phyloP scores from a whole-genome alignment of 1,139 yeast genomes.

The Saccharomycopsis phalli region DNA sequence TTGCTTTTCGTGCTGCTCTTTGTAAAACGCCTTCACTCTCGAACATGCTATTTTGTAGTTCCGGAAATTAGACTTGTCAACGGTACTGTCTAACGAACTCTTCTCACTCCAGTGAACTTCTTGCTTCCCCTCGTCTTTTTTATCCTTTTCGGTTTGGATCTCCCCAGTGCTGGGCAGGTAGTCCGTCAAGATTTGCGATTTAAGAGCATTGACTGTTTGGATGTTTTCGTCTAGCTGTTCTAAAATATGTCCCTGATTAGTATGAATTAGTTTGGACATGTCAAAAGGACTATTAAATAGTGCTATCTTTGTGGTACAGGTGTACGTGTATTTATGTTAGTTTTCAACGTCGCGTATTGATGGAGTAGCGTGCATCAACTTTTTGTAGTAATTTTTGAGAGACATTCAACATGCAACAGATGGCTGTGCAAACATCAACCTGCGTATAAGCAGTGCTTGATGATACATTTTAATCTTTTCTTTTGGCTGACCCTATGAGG shows the following conservation, averaged over 20 bases:
- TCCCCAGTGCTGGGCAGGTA: neutral
- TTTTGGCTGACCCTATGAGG: too few species aligned
- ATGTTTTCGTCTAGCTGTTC: slow-evolving; percentile 20
- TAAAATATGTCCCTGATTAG: slow-evolving; percentile 19
- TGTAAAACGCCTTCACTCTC: slow-evolving; percentile 56
- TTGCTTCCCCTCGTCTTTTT: neutral
- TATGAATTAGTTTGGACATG: slow-evolving; percentile 15
- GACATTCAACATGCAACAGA: too few species aligned
- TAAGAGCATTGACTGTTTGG: slow-evolving; percentile 19
- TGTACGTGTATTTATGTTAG: too few species aligned
- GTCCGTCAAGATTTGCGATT: slow-evolving; percentile 16
- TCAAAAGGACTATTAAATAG: too few species aligned
- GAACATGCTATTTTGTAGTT: slow-evolving; percentile 67
- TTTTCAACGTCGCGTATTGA: too few species aligned
- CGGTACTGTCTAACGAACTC: slow-evolving; percentile 21
- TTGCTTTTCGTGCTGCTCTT: slow-evolving; percentile 61
- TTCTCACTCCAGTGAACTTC: slow-evolving; percentile 23
- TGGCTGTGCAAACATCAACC: too few species aligned
- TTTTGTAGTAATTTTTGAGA: too few species aligned
- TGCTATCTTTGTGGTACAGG: too few species aligned
- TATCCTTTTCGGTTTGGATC: neutral
- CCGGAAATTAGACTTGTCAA: slow-evolving; percentile 36
- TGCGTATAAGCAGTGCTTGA: too few species aligned
- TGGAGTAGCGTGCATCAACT: too few species aligned
- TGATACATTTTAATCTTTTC: too few species aligned